These are phyloP conservation scores for Arthrocladium fulminans DNA, from an alignment of 2,329 filamentous ascomycete genomes.

Conservation along the genomic window DNA sequence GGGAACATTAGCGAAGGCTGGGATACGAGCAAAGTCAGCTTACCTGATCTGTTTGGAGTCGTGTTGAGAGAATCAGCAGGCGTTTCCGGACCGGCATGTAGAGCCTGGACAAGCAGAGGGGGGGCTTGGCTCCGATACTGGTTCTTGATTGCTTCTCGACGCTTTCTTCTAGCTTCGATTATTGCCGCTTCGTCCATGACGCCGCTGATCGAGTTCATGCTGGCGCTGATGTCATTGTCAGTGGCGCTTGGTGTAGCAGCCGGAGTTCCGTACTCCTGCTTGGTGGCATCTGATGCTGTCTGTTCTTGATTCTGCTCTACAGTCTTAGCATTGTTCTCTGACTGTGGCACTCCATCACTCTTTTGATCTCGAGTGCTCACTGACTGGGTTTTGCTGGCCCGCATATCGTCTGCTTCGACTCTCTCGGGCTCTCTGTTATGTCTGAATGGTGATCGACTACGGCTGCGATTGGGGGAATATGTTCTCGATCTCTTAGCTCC, in stretches of 20 bases:
- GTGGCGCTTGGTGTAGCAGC: conserved; percentile 4
- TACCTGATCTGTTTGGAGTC: conserved; percentile 31
- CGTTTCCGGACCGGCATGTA: conserved; percentile 53
- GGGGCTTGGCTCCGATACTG: conserved; percentile 65
- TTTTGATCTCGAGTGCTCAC: conserved; percentile 56
- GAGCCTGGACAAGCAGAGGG: conserved; percentile 65
- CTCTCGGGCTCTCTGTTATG: conserved; percentile 17
- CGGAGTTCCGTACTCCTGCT: conserved; percentile 36
- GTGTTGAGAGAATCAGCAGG: conserved; percentile 35
- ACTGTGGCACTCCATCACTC: conserved; percentile 44
- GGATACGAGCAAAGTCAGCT: conserved; percentile 13
- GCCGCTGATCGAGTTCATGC: conserved; percentile 24
- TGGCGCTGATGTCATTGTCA: conserved; percentile 8
- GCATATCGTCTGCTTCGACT: neutral
- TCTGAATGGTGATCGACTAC: conserved; percentile 36
- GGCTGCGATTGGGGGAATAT: conserved; percentile 34
- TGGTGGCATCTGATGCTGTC: conserved; percentile 19
- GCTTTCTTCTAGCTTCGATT: conserved; percentile 74
- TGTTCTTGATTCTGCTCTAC: conserved; percentile 1
- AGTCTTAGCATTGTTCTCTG: conserved; percentile 8
- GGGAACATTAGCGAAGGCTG: neutral
- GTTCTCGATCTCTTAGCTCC: conserved; percentile 32
- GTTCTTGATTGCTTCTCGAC: conserved; percentile 74
- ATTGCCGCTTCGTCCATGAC: conserved; percentile 71
- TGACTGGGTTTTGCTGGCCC: conserved; percentile 34